These are phyloP conservation scores for Thermoascus crustaceus DNA, from an alignment of 2,329 filamentous ascomycete genomes.

Conservation along the genomic window DNA sequence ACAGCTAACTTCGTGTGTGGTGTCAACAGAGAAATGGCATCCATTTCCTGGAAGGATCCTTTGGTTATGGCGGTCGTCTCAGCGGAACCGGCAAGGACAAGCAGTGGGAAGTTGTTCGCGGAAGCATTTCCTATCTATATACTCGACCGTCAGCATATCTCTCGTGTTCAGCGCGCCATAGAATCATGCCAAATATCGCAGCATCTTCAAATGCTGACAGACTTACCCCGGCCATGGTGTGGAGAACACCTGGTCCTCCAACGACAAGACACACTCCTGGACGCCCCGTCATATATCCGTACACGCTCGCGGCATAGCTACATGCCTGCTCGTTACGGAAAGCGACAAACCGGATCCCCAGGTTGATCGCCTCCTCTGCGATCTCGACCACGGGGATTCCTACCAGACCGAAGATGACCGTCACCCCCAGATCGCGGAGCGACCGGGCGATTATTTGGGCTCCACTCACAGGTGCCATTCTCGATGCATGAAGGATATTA, in stretches of 20 bases:
- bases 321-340: constrained; percentile 54
- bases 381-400: constrained; percentile 51
- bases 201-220: constrained; percentile 7
- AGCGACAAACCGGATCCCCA: constrained; percentile 51
- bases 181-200: no score
- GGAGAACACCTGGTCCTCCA: constrained; percentile 50
- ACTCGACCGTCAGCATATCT: no score
- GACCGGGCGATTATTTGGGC: constrained; percentile 43
- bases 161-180: no score
- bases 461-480: constrained; percentile 26
- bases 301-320: constrained; percentile 50
- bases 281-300: constrained; percentile 50
- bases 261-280: constrained; percentile 53
- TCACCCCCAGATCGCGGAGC: constrained; percentile 42
- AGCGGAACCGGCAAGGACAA: constrained; percentile 47
- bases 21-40: constrained; percentile 45
- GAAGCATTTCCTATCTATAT: constrained; percentile 41
- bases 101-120: constrained; percentile 48
- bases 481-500: constrained; percentile 3
- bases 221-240: constrained; percentile 49
- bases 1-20: constrained; percentile 47
- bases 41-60: constrained; percentile 51
- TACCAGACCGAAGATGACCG: constrained; percentile 46
- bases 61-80: constrained; percentile 46
- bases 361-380: constrained; percentile 48